Conservation (phyloP, 2,329 filamentous ascomycete genomes). For the Trichoderma oligosporum region DNA sequence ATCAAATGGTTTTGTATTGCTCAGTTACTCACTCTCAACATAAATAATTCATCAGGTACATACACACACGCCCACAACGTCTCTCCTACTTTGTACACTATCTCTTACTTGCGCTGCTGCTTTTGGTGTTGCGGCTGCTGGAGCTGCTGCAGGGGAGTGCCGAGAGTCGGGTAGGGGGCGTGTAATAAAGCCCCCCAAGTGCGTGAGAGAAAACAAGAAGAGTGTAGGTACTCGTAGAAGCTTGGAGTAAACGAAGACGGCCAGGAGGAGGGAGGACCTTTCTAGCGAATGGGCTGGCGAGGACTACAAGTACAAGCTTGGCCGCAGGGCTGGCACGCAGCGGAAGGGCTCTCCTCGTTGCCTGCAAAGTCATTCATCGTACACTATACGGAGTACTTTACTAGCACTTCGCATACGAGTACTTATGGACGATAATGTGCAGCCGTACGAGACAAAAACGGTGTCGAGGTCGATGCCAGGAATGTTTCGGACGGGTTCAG, state of each 20-base stretch:
- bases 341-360: neutral
- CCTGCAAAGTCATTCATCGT: slow-evolving; percentile 4
- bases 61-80: no score
- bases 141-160: slow-evolving; percentile 16
- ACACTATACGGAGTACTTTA: neutral
- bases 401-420: neutral
- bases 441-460: slow-evolving; percentile 11
- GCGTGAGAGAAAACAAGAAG: neutral
- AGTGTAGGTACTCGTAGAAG: neutral
- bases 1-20: neutral
- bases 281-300: slow-evolving; percentile 4
- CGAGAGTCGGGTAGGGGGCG: neutral
- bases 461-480: slow-evolving; percentile 3
- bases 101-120: no score
- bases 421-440: neutral
- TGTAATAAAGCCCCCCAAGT: neutral
- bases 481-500: slow-evolving; percentile 16
- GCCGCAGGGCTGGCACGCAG: slow-evolving; percentile 9
- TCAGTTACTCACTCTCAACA: no score
- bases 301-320: neutral
- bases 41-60: no score
- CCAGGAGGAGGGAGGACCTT: neutral
- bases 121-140: slow-evolving; percentile 2
- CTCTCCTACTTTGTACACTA: no score
- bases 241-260: no score